Evolutionary conservation across 805 yeast genomes (phyloP), one percentile per base, ranked within the genome.

Genomic region (Yarrowia sp.): DNA sequence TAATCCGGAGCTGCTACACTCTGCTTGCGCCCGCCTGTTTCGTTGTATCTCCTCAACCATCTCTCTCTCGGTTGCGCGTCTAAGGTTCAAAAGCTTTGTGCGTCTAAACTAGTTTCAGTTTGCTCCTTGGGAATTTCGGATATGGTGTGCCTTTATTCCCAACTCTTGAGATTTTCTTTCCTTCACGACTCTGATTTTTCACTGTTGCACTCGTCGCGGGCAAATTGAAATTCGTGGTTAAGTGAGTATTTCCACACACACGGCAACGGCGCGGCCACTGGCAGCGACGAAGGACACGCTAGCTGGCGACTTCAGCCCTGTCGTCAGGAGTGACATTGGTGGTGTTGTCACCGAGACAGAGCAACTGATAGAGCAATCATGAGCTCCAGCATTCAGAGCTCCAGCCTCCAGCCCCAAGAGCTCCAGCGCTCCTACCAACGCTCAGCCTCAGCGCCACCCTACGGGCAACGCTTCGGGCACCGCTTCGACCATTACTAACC

Each of bases 201-300:
- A 54, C 49, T 40, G 46, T 40, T 40, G 51, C 40, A 30, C 51
- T 43, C 36, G 40, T 40, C 65, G 52, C 41, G 38, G 35, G 40
- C 65, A 41, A 32, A 8, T 63, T 59, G 38, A 30, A 30, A 36
- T 36, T 62, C 68, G 44, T 51, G 38, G 64, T 40, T 49, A 26
- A 64, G 51, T 40, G 51, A 33, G 36, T 48, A 67, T 65, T 36
- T 1, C 19, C 21, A 36, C 11, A 66, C 70, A 38, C 66, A 58
- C 16, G 48, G 65, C 32, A 26, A 56, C 41, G 41, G 63, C 22
- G 56, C n/a, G n/a, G n/a, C n/a, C n/a, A n/a, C n/a, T n/a, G n/a
- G n/a, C n/a, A n/a, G n/a, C n/a, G n/a, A n/a, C n/a, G n/a, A n/a
- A n/a, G n/a, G n/a, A n/a, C n/a, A n/a, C n/a, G n/a, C n/a, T n/a